Evolutionary conservation across 2,329 filamentous ascomycete species (phyloP), one percentile per base, ranked within the genome.

Genomic region (Penicillium sp.): DNA sequence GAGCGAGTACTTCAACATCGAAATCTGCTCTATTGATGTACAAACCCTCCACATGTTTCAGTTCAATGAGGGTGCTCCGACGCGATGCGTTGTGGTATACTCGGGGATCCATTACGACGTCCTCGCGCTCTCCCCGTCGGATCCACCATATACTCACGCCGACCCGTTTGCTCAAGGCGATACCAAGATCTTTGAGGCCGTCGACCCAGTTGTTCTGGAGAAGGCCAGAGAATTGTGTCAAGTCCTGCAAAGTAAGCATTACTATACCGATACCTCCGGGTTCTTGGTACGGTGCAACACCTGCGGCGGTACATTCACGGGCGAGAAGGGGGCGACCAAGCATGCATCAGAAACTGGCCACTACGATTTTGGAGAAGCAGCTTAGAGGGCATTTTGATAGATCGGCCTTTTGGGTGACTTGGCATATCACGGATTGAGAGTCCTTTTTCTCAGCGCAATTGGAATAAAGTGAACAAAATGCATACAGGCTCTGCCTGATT

Each of bases 61-160:
- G 5, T 95, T 92, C 73, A 95, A 95, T 58, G 89, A 94, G 66
- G 84, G 84, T 1, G 82, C 82, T 47, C 70, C 76, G 30, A 82
- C 80, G 36, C 81, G 90, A 6, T 92, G 89, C 64, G 84, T 96
- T 24, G 76, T 96, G 22, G 86, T 96, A 0, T 96, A 96, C 72
- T 92, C 88, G 0, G 91, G 91, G 2, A 94, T 96, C 45, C 92
- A 96, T 69, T 96, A 96, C 73, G 92, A 96, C 71, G 87, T 89
- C 6, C 86, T 96, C 53, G 90, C 89, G 0, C 83, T 95, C 58
- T 86, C 84, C 16, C 83, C 81, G 35, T 84, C 78, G 20, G 81
- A 79, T 56, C 79, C 73, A 58, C 83, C 82, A 4, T 78, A 79
- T 60, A 79, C 76, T 40, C 79, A 76, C 51, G 74, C 83, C 5